Percentiles rank a stretch among this genome's conserved stretches.
Evolutionary conservation across 1,284 basidiomycete species (phyloP).

Genomic region (Irpex sp.): DNA sequence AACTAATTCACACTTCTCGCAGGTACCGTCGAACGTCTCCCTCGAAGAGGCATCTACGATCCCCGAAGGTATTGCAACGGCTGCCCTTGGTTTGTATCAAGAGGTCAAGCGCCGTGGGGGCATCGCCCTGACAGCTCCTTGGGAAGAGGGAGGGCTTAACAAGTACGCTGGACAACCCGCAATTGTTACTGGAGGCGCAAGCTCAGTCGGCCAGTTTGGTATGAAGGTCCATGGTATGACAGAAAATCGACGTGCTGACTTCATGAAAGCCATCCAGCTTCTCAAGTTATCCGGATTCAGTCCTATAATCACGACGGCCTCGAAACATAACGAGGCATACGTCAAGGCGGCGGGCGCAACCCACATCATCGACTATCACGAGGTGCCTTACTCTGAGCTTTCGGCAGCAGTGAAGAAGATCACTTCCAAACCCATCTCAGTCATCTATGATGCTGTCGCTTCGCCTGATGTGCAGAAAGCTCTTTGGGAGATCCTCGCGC

Average conservation of each 20-base stretch:
- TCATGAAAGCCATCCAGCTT: constrained; percentile 23
- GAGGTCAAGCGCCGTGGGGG: constrained; percentile 15
- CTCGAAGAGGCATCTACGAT: constrained; percentile 19
- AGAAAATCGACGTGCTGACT: neutral
- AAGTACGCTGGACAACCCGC: constrained; percentile 27
- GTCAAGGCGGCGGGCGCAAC: constrained; percentile 51
- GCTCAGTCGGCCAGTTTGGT: constrained; percentile 36
- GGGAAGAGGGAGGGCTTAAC: constrained; percentile 18
- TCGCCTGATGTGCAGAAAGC: neutral
- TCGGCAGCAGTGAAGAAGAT: constrained; percentile 19
- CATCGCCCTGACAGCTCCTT: constrained; percentile 14
- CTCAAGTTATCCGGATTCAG: constrained; percentile 40
- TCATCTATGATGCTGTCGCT: constrained; percentile 37
- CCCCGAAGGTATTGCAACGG: constrained; percentile 18
- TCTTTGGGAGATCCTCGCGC: constrained; percentile 20
- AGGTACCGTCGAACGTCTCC: constrained; percentile 16
- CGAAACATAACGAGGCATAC: constrained; percentile 32
- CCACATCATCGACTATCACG: constrained; percentile 44
- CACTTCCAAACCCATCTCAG: constrained; percentile 22
- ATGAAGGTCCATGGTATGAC: neutral
- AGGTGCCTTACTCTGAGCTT: constrained; percentile 16
- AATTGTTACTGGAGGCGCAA: constrained; percentile 33
- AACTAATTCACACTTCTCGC: too few relatives aligned
- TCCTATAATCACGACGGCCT: constrained; percentile 49
- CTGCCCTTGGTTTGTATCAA: constrained; percentile 11